Base-by-base conservation (phyloP, 202 grass and related monocot genomes). In the Musa balbisiana region DNA sequence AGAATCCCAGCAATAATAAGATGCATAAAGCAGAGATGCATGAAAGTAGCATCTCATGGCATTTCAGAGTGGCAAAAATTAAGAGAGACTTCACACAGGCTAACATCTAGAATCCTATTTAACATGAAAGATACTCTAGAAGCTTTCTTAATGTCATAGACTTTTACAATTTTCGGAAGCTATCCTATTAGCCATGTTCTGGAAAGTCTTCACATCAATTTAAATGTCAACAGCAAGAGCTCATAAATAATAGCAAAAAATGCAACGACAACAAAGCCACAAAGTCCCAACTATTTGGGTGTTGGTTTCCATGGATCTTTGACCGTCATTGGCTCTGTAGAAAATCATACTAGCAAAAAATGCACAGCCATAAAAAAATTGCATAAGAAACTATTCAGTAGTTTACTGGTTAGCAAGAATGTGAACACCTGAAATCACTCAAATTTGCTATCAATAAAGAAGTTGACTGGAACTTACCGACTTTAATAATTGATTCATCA, bases 381-480 rank as follows among this genome's bases (percentile, higher is more conserved):
- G 33, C 33, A 43, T 43, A 8, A 43, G 33, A 43, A 43, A 43
- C 33, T 43, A 43, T 43, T 43, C 33, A 43, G 33, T 43, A 43
- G 33, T 43, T 43, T 43, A 43, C 33, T 29, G 55, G 55, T 83
- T 26, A 53, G 55, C 54, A 58, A 63, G 59, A 56, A 52, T 49
- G 15, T 29, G 15, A 76, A 16, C 49, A 71, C 59, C 23, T 29
- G 67, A 54, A 67, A 66, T 68, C 55, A 16, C 69, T 50, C 11
- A 69, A 24, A 75, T 67, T 66, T 10, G 26, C 64, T 4, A 55
- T 64, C 6, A 56, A 52, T 10, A 33, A 82, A 62, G 51, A 74
- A 33, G 15, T 20, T 9, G 29, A 73, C 33, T 17, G 55, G n/a
- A 81, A 74, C 88, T 84, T 80, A 97, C 94, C 94, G 70, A 91